A percentile compares a stretch with the other conserved stretches of the same genome.
Evolutionary conservation across 2,329 filamentous ascomycete genomes (phyloP).

Genomic region (Volutella citrinella): DNA sequence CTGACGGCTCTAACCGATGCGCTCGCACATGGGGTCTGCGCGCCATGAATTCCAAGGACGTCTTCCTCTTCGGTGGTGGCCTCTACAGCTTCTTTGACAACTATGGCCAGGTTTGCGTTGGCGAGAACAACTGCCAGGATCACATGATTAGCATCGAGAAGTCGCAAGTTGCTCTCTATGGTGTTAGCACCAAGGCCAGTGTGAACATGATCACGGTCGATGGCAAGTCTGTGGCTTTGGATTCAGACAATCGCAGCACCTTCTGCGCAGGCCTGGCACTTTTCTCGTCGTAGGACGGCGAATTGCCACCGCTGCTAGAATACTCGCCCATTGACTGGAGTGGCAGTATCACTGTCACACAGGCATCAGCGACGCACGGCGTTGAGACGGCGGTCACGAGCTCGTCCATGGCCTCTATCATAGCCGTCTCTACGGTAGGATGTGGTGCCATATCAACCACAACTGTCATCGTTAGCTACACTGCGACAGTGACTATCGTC

Average conservation of each 20-base stretch:
- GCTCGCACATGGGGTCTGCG: slow-evolving; percentile 77
- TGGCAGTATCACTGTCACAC: not conserved
- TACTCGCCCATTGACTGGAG: too few relatives aligned
- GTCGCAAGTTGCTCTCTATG: slow-evolving; percentile 64
- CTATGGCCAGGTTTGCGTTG: slow-evolving; percentile 69
- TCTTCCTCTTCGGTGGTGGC: slow-evolving; percentile 70
- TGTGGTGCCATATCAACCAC: too few relatives aligned
- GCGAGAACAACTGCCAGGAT: slow-evolving; percentile 67
- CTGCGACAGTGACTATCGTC: slow-evolving; percentile 18
- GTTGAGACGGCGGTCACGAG: slow-evolving; percentile 14
- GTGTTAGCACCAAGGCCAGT: slow-evolving; percentile 71
- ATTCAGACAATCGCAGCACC: slow-evolving; percentile 62
- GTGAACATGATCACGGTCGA: slow-evolving; percentile 69
- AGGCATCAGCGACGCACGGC: slow-evolving; percentile 3
- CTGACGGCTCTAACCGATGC: slow-evolving; percentile 51
- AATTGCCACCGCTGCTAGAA: too few relatives aligned
- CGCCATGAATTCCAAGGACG: slow-evolving; percentile 61
- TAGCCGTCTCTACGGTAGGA: too few relatives aligned
- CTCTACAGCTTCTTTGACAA: slow-evolving; percentile 84
- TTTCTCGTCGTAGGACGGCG: slow-evolving; percentile 17
- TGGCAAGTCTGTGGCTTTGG: slow-evolving; percentile 50
- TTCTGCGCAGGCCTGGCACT: slow-evolving; percentile 60
- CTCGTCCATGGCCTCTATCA: too few relatives aligned
- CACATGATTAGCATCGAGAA: slow-evolving; percentile 74
- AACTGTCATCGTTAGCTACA: too few relatives aligned